Evolutionary conservation across 106 monocot genomes (phyloP), one percentile per base, ranked within the genome.

Genomic region (Dendrobium chrysotoxum): DNA sequence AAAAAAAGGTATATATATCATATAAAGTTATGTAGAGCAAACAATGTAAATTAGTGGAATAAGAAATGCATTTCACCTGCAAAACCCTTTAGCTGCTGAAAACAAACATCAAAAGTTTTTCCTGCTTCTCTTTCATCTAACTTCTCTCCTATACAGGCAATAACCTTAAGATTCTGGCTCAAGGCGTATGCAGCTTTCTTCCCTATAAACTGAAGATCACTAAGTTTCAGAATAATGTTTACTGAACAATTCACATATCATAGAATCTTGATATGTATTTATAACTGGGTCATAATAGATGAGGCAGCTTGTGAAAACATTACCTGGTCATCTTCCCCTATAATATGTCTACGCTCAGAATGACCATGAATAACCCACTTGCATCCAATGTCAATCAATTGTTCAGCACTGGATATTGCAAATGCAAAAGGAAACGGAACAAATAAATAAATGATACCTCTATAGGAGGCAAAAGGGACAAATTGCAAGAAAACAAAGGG

Each of bases 141-240:
- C 53, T 92, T 88, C 76, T 98, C 98, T 77, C 98, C 98, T 77
- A 98, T 98, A 79, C 98, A 98, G 5, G 98, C 98, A 84, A 98
- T 95, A 77, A 98, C 88, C 80, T 91, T 91, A 40, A 98, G 86
- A 86, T 88, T 87, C 85, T 95, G 88, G 77, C 91, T 83, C 91
- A 98, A 91, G 46, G 98, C 98, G 88, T 95, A 98, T 47, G 98
- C 92, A 86, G 98, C 94, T 87, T 98, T 98, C 86, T 95, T 98
- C 83, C 95, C 98, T 82, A 92, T 98, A 74, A 98, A 98, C 98
- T 98, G 88, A 76, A 90, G 25, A 58, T 30, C 45, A 20, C 66
- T 39, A 84, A 68, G 25, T 26, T 40, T 28, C 41, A 16, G 54
- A 73, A 83, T 44, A 44, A 35, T 35, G 16, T 26, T 35, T 16